Evolutionary conservation across 2,329 filamentous ascomycete species (phyloP), one percentile per base, ranked within the genome.

Genomic region (Ceratocystis destructans): DNA sequence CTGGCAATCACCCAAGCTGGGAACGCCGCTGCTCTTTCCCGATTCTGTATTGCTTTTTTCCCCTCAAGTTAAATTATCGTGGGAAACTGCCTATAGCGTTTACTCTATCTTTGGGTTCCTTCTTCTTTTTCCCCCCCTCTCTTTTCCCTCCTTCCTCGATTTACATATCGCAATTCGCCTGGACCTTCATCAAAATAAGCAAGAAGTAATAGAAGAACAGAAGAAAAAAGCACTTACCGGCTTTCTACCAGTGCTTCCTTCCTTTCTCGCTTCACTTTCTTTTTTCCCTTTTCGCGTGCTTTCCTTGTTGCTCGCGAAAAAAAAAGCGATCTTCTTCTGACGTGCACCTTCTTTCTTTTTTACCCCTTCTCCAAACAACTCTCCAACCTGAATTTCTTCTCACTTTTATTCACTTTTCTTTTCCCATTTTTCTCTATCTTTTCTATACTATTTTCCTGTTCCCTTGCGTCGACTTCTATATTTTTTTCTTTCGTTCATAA

Each of bases 171-270:
- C 28, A 57, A 31, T 50, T 50, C 20, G 48, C 12, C 53, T 8
- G 50, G 20, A 20, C 20, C 25, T 55, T 15, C 22, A 15, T 28
- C 20, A 25, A 25, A 57, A 6, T 31, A 25, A 57, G 5, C 1
- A 7, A 17, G 53, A 33, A 33, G n/a, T 28, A 28, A 28, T 28
- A 28, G 28, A 28, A 53, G n/a, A 25, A 22, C 1, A 5, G 31
- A 48, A 48, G 17, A 50, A 57, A 31, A 57, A 31, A 57, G 53
- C 53, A 33, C 53, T 57, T 57, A 8, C 53, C 53, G 53, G 53
- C 33, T 57, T 28, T n/a, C 53, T 33, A 33, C 28, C 53, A 33
- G 53, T 57, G 53, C 53, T 57, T n/a, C 53, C 17, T 57, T n/a
- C 53, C 17, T n/a, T 31, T 15, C 28, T 57, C 28, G 28, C 53